Evolutionary conservation across 352 stramenopile genomes (phyloP), one percentile per base, ranked within the genome.

Genomic region (Pythium phragmitis): DNA sequence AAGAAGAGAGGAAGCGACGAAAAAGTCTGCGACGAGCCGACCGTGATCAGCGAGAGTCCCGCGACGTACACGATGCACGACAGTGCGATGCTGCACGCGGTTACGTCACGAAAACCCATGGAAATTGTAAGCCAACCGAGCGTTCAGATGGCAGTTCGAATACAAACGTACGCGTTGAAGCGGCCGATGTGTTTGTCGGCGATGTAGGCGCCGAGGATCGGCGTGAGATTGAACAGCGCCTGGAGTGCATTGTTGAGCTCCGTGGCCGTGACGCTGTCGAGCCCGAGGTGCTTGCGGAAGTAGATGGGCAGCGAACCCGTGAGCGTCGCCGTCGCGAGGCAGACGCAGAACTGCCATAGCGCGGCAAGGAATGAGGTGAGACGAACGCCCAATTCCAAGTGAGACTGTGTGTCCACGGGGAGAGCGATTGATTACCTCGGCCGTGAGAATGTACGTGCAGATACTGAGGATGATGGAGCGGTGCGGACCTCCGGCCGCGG

Each of bases 381-480:
- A 52, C 8, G 4, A 5, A 52, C 8, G 17, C 5, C 13, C 47
- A 26, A 9, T 9, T 39, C 1, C 26, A 55, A 23, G 7, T 16
- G 46, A 42, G 34, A 48, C 47, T 34, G 9, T 60, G 43, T 3
- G 3, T 16, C 30, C 17, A 43, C 59, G 19, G 26, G 26, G 26
- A 30, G 11, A 17, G 13, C 39, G 9, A 19, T 46, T 21, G 7
- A 46, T 6, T 57, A 87, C 78, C 69, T 95, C 87, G 3, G 87
- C 92, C 55, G 92, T 82, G 57, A 96, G 85, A 59, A 96, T 96
- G 71, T 89, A 96, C 1, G 85, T 92, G 75, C 87, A 96, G 54
- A 95, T 82, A 69, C 71, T 91, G 47, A 92, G 56, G 65, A 95
- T 92, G 63, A 94, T 89, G 28, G 87, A 95, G 59, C 80, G 78